Evolutionary conservation across 2,329 filamentous ascomycete genomes (phyloP), one percentile per base, ranked within the genome.

Genomic region (Colletotrichum liriopes): DNA sequence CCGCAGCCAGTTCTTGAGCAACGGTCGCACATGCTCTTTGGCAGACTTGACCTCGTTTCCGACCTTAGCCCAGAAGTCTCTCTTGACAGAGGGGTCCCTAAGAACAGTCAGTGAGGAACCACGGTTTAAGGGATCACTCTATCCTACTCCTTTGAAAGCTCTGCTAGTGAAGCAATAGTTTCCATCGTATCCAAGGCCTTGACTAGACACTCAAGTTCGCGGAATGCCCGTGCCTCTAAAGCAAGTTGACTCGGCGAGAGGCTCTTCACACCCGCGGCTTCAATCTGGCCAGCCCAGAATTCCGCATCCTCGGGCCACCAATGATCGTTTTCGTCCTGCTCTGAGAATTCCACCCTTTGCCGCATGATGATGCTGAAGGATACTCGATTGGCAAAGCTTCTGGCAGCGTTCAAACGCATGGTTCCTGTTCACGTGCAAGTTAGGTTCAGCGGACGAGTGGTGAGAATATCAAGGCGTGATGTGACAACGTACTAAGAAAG

Each of bases 401-500:
- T 87, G 16, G 89, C 89, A 5, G 90, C 88, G 49, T 86, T 84
- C 8, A 92, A 81, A 62, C 86, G 85, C 74, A 85, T 83, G 58
- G 85, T 80, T 77, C 84, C 88, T 90, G 67, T 52, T 52, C 23
- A 14, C 37, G 51, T 39, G 18, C 14, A 39, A 51, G 32, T 20
- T 32, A 2, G 12, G 2, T 63, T 75, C 71, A 77, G 70, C 29
- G 64, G 73, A 58, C 77, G 62, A 16, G 14, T 20, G 20, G 64
- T 37, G 2, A 65, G 66, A 54, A 79, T n/a, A 32, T 43, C 78
- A 72, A 29, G 51, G 4, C 39, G 18, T 6, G n/a, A 23, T 49
- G 35, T 45, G 84, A 62, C 20, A 45, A 88, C 94, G 86, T 89
- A 97, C 94, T 88, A 58, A 97, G 87, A 78, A 98, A 95, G 73